Base-by-base conservation (phyloP, 306 rosid species). In the Dalbergia cultrata region DNA sequence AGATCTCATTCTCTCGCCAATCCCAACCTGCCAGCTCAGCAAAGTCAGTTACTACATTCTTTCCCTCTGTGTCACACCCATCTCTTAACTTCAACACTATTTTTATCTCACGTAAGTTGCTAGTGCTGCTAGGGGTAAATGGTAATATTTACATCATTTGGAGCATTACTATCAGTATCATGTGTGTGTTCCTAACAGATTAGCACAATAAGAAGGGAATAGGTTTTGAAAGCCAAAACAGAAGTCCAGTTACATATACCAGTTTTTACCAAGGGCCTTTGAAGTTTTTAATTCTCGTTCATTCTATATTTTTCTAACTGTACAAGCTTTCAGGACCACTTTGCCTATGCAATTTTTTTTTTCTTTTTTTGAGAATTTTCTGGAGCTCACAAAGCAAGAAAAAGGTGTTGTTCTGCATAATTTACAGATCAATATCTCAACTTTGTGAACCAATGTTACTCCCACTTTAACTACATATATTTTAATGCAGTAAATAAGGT, bases 281-380 rank as follows among this genome's bases (percentile, higher is more conserved):
- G 33, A 65, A 56, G 76, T 57, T 37, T 71, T 77, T 54, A n/a
- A 50, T 34, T 76, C 72, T 33, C 21, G 43, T 22, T 64, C 67
- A 50, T 52, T 62, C 31, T 34, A 68, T 17, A 19, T 5, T 61
- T 52, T 18, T 61, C 54, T 44, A 26, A n/a, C 10, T 13, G 21
- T 68, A 4, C 31, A 70, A 69, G 52, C 34, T 64, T 63, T 56
- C 45, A 21, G 57, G 70, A 57, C 52, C 56, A 66, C 50, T 22
- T 53, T 37, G 44, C 35, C 31, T 8, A 12, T 33, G 14, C 13
- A 26, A 43, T 43, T 21, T 21, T 21, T 21, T 21, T 21, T 21
- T 21, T 21, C 1, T 21, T 21, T 21, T 44, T 49, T 44, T 9
- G 22, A 45, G 52, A 45, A 45, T 43, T 43, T 39, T 35, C 8